A percentile compares a stretch with the other conserved stretches of the same genome.
These are phyloP conservation scores for Takashimella koratensis DNA, from an alignment of 1,284 basidiomycete genomes.

Conservation along the genomic window DNA sequence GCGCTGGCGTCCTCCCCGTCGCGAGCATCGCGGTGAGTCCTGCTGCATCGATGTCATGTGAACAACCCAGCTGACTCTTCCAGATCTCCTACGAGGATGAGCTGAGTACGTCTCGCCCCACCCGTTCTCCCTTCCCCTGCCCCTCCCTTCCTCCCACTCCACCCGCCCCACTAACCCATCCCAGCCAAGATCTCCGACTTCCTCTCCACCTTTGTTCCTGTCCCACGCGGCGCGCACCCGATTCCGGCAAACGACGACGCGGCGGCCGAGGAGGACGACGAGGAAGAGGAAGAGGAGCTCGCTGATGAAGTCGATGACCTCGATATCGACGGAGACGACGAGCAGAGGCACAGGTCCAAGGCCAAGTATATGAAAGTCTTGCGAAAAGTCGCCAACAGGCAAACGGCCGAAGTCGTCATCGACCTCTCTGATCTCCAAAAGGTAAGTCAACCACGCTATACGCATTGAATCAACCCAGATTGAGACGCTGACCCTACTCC, in stretches of 20 bases:
- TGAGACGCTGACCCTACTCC: not conserved
- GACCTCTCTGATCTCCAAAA: slow-evolving; percentile 48
- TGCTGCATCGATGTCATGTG: not conserved
- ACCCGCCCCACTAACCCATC: slow-evolving; percentile 23
- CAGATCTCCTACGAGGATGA: slow-evolving; percentile 47
- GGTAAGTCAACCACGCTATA: slow-evolving; percentile 21
- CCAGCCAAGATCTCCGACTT: slow-evolving; percentile 45
- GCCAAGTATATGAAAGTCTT: slow-evolving; percentile 88
- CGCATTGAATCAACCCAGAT: not conserved
- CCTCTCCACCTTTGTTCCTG: slow-evolving; percentile 35
- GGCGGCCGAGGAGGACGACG: slow-evolving; percentile 56
- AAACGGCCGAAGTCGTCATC: slow-evolving; percentile 44
- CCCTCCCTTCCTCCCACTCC: slow-evolving; percentile 47
- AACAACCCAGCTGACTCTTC: not conserved
- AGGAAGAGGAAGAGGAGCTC: slow-evolving; percentile 62
- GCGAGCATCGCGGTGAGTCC: slow-evolving; percentile 42
- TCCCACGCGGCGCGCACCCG: slow-evolving; percentile 14
- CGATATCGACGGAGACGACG: slow-evolving; percentile 47
- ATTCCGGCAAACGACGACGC: slow-evolving; percentile 31
- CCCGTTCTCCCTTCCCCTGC: not conserved
- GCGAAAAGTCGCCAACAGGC: slow-evolving; percentile 85
- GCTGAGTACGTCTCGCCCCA: slow-evolving; percentile 21
- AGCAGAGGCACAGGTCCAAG: slow-evolving; percentile 36
- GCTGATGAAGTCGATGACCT: slow-evolving; percentile 50
- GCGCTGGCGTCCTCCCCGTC: slow-evolving; percentile 44